Conservation (phyloP, 768 basidiomycete genomes). For the Hygrophorus russula region DNA sequence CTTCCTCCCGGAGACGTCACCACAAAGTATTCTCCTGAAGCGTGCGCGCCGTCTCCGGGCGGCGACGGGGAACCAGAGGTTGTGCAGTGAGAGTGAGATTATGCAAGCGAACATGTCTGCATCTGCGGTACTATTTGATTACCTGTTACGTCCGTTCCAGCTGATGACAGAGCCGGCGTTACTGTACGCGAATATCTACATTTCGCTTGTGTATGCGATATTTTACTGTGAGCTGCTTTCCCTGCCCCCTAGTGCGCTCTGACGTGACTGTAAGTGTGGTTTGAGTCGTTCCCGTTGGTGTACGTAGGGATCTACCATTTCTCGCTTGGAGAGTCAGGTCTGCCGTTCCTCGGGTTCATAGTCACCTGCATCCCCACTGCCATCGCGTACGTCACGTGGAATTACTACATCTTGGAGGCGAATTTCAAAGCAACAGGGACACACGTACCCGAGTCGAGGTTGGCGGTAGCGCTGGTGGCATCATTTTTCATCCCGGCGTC, state of each 20-base stretch:
- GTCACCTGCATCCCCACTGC: constrained; percentile 11
- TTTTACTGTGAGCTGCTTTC: neutral
- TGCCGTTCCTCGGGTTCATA: constrained; percentile 20
- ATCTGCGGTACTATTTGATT: constrained; percentile 11
- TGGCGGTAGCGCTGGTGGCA: constrained; percentile 22
- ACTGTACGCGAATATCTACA: constrained; percentile 18
- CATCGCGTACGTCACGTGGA: constrained; percentile 13
- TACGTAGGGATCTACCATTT: constrained; percentile 22
- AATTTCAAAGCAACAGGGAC: constrained; percentile 9
- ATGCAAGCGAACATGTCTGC: constrained; percentile 10
- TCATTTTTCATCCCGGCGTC: constrained; percentile 20
- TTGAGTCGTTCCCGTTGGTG: constrained; percentile 22
- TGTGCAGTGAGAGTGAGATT: constrained; percentile 17
- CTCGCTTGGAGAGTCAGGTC: constrained; percentile 17
- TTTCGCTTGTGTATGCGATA: constrained; percentile 17
- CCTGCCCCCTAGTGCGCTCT: neutral
- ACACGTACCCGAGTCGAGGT: constrained; percentile 18
- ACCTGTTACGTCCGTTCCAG: constrained; percentile 19
- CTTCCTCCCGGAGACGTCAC: constrained; percentile 20
- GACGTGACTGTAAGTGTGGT: constrained; percentile 20
- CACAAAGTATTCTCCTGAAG: constrained; percentile 16
- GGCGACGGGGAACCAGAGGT: constrained; percentile 16
- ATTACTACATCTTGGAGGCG: constrained; percentile 13
- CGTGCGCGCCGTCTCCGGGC: constrained; percentile 20
- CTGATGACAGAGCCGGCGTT: constrained; percentile 21